A percentile compares a stretch with the other conserved stretches of the same genome.
These are phyloP conservation scores for Hyaloscypha bicolor DNA, from an alignment of 495 filamentous ascomycete genomes.

Conservation along the genomic window DNA sequence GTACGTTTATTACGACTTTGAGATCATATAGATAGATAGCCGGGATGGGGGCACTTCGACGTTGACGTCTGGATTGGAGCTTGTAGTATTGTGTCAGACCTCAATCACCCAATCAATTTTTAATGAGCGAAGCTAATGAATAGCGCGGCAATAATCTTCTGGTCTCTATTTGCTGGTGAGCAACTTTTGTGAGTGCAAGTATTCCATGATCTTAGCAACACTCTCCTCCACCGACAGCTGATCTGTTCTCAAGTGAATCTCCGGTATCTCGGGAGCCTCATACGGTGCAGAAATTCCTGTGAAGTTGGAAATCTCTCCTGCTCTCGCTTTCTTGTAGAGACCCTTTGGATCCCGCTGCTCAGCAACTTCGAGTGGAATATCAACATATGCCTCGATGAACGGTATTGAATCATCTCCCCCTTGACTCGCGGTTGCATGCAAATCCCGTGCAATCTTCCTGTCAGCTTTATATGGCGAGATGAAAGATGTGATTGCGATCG, in stretches of 20 bases:
- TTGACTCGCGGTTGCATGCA: constrained; percentile 64
- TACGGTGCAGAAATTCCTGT: constrained; percentile 94
- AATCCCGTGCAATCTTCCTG: constrained; percentile 73
- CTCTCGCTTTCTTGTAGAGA: constrained; percentile 92
- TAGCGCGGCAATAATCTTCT: not conserved
- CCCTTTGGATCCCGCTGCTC: constrained; percentile 96
- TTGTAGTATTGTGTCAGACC: constrained; percentile 25
- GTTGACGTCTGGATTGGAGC: constrained; percentile 20
- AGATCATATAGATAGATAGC: constrained; percentile 58
- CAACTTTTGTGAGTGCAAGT: constrained; percentile 63
- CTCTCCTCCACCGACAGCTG: constrained; percentile 81
- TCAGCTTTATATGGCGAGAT: constrained; percentile 93
- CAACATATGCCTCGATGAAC: constrained; percentile 92
- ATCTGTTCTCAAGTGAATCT: constrained; percentile 81
- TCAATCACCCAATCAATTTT: constrained; percentile 14
- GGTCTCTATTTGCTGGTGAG: constrained; percentile 15
- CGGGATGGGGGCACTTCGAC: not conserved
- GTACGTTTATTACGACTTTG: constrained; percentile 97
- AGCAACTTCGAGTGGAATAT: constrained; percentile 86
- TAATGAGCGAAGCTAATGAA: not conserved
- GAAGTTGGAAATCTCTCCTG: constrained; percentile 94
- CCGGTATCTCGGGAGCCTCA: constrained; percentile 82
- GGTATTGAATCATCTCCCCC: constrained; percentile 62
- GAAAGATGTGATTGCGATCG: constrained; percentile 90
- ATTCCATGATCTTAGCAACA: constrained; percentile 78